phyloP scores from a whole-genome alignment of 108 stramenopile species.

The Nitzschia palea region DNA sequence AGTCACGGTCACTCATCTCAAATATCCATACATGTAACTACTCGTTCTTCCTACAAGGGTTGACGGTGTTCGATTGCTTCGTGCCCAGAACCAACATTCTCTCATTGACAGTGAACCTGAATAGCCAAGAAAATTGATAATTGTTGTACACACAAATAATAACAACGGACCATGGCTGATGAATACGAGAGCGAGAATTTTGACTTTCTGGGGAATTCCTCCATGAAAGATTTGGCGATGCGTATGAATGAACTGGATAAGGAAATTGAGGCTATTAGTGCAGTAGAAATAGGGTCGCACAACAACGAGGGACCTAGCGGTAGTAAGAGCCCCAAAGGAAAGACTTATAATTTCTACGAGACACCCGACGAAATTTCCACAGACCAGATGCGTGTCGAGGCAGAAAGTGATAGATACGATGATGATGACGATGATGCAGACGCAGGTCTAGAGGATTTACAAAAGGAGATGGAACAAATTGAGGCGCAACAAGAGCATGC shows the following conservation, averaged over 20 bases:
- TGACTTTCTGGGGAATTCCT: constrained; percentile 9
- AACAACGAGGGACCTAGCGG: background rate
- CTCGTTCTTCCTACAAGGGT: too few relatives aligned
- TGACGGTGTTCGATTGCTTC: too few relatives aligned
- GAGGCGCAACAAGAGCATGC: background rate
- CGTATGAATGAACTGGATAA: constrained; percentile 21
- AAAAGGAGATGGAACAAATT: constrained; percentile 14
- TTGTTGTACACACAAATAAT: background rate
- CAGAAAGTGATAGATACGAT: constrained; percentile 1
- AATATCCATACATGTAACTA: too few relatives aligned
- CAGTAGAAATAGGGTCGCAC: background rate
- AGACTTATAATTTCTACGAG: background rate
- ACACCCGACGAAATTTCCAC: background rate
- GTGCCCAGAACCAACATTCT: too few relatives aligned
- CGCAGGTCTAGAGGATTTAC: constrained; percentile 13
- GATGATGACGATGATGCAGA: constrained; percentile 14
- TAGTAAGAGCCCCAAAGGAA: background rate
- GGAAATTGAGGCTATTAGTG: constrained; percentile 8
- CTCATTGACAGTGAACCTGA: too few relatives aligned
- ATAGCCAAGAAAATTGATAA: too few relatives aligned
- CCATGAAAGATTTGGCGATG: constrained; percentile 18
- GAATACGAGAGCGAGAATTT: constrained; percentile 5
- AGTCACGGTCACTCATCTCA: too few relatives aligned
- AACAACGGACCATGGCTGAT: background rate
- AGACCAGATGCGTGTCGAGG: background rate